These are phyloP conservation scores for Anthracocystis walkeri DNA, from an alignment of 1,284 basidiomycete species.

Conservation along the genomic window DNA sequence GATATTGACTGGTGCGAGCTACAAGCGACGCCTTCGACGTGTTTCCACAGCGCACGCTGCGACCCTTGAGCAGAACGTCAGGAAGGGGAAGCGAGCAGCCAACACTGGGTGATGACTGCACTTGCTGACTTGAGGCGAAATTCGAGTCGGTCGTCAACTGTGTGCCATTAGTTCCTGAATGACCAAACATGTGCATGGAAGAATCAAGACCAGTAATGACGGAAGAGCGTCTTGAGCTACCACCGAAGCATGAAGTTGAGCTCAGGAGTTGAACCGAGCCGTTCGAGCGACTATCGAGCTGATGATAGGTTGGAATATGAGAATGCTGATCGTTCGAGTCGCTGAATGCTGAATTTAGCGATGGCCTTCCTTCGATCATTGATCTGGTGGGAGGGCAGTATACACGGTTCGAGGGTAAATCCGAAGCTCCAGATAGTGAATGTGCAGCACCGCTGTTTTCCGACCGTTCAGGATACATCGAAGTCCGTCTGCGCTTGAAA, in stretches of 20 bases:
- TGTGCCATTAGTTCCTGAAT: too few species aligned
- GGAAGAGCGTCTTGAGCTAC: not conserved
- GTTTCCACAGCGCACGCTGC: too few species aligned
- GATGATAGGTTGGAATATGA: not conserved
- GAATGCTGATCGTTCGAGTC: not conserved
- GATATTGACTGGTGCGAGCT: slow-evolving; percentile 24
- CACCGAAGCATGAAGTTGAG: not conserved
- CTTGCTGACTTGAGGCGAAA: not conserved
- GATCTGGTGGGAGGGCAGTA: not conserved
- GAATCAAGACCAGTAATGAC: not conserved
- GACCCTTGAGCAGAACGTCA: not conserved
- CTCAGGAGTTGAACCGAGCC: not conserved
- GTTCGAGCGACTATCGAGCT: not conserved
- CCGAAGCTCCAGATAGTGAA: not conserved
- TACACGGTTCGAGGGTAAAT: not conserved
- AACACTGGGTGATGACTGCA: not conserved
- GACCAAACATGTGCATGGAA: too few species aligned
- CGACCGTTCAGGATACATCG: not conserved
- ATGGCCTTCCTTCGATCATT: not conserved
- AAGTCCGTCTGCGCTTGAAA: slow-evolving; percentile 2
- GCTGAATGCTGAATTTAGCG: too few species aligned
- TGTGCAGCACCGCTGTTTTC: not conserved
- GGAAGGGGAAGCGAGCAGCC: slow-evolving; percentile 13
- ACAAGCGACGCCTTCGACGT: not conserved
- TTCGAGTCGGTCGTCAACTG: not conserved